phyloP scores from a whole-genome alignment of 257 asterid genomes.

The Lavandula angustifolia region DNA sequence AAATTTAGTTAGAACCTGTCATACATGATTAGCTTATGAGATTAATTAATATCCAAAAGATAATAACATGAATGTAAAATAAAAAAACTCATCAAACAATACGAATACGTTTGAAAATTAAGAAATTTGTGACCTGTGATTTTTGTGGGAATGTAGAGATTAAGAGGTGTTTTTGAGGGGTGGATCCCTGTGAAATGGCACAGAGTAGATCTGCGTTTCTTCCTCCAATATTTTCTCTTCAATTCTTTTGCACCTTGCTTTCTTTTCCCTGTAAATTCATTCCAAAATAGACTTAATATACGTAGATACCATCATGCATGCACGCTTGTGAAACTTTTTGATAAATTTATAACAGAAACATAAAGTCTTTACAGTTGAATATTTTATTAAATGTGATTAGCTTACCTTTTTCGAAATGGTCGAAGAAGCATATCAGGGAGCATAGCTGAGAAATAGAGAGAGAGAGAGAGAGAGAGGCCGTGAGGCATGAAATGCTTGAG shows the following conservation, averaged over 20 bases:
- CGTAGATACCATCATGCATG: not conserved
- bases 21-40: too few relatives aligned
- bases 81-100: too few relatives aligned
- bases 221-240: conserved; percentile 34
- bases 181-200: conserved; percentile 40
- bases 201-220: conserved; percentile 26
- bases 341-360: too few relatives aligned
- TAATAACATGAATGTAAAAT: too few relatives aligned
- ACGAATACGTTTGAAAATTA: too few relatives aligned
- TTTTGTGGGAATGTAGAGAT: conserved; percentile 25
- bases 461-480: conserved; percentile 18
- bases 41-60: too few relatives aligned
- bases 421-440: conserved; percentile 38
- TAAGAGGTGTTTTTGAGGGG: conserved; percentile 30
- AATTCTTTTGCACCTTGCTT: conserved; percentile 28
- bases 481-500: not conserved
- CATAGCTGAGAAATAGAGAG: not conserved
- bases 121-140: conserved; percentile 24
- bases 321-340: not conserved
- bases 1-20: too few relatives aligned
- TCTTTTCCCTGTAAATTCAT: conserved; percentile 35
- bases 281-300: not conserved
- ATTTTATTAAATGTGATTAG: too few relatives aligned
- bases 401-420: conserved; percentile 44
- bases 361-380: too few relatives aligned